Evolutionary conservation across 1,284 basidiomycete species (phyloP).

Genomic region (Gymnopus androsaceus): DNA sequence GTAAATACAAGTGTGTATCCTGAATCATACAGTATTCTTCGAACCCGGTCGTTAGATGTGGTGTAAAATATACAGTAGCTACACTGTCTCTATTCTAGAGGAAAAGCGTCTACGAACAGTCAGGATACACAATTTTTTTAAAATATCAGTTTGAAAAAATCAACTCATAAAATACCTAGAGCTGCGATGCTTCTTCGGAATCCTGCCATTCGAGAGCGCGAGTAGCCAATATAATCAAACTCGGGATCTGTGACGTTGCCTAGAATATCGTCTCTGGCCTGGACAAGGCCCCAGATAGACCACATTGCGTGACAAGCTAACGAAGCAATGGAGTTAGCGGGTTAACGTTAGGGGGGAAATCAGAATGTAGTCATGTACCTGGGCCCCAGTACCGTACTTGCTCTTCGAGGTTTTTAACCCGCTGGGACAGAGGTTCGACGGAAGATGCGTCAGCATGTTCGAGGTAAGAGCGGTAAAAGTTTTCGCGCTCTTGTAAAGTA

Average conservation of each 20-base stretch:
- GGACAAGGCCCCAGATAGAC: slow-evolving; percentile 90
- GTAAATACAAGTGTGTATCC: not conserved
- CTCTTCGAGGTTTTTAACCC: slow-evolving; percentile 59
- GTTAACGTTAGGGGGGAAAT: not conserved
- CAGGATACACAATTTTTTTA: not conserved
- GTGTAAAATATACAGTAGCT: not conserved
- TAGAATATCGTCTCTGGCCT: slow-evolving; percentile 81
- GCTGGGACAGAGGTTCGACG: slow-evolving; percentile 34
- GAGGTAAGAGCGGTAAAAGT: slow-evolving; percentile 86
- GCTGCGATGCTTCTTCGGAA: slow-evolving; percentile 60
- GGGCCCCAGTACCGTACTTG: slow-evolving; percentile 87
- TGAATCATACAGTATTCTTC: not conserved
- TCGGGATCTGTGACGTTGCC: slow-evolving; percentile 59
- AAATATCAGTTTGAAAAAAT: too few relatives aligned
- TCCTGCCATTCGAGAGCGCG: slow-evolving; percentile 60
- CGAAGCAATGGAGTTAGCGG: not conserved
- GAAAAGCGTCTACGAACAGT: not conserved
- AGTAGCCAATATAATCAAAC: slow-evolving; percentile 80
- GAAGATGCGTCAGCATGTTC: slow-evolving; percentile 42
- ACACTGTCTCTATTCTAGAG: not conserved
- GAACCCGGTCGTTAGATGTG: not conserved
- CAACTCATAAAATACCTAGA: slow-evolving; percentile 39
- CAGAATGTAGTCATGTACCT: not conserved
- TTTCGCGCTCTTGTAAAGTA: slow-evolving; percentile 66
- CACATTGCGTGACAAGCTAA: slow-evolving; percentile 84